Base-by-base conservation (phyloP, 78 protist genomes). In the Guillardia theta region DNA sequence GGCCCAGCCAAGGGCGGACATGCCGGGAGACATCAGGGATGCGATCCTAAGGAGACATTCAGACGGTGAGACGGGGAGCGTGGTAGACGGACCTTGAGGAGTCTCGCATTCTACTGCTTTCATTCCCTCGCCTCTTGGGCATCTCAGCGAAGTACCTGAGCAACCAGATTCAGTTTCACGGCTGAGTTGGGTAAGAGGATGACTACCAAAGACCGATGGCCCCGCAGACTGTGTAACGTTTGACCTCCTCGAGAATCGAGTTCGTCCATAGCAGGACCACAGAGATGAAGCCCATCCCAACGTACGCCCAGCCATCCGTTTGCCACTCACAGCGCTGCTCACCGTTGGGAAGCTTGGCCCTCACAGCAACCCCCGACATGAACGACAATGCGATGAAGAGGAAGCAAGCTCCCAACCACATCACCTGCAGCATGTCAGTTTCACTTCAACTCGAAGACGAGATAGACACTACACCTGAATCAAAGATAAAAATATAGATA, bases 281-380 rank as follows among this genome's bases (percentile, higher is more conserved):
- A 15, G 36, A 36, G 45, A 70, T 33, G 41, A 70, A 70, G 10
- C 33, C 33, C 83, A 70, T 70, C 83, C 83, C 83, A 22, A 70
- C 83, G 41, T 70, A 70, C 41, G 83, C 83, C 83, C 83, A 70
- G 41, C 83, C 83, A 24, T 70, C 83, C 83, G 83, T 70, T 43
- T 70, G 78, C 78, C 6, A 12, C 78, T 5, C 78, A 12, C 62
- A 53, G 62, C 62, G 62, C 62, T 53, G 33, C 62, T 53, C 62
- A 53, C n/a, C n/a, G n/a, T n/a, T n/a, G 33, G 12, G 62, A 12
- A 53, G 33, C 62, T 18, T 21, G 33, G 18, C 62, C 12, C 62
- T 12, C 62, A 53, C 62, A 12, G 62, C 62, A 12, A 53, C 62
- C 33, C 62, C 62, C 62, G 62, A 53, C 62, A 53, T 53, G 62